Evolutionary conservation across 2,329 filamentous ascomycete species (phyloP), one percentile per base, ranked within the genome.

Genomic region (Tympanopsis confertula): DNA sequence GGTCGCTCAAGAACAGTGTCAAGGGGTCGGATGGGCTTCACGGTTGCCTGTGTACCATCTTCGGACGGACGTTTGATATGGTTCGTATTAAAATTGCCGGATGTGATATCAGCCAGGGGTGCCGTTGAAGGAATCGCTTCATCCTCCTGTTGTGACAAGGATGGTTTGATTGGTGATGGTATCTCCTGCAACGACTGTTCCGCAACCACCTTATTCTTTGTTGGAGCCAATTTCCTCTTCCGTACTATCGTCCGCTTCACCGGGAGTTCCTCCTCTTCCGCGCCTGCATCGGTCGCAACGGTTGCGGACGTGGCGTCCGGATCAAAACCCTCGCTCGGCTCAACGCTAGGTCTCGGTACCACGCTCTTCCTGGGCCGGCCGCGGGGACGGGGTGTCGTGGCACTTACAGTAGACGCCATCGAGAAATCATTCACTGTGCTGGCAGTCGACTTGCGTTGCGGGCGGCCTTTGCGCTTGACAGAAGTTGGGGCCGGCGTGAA

Each of bases 1-100:
- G 89, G 89, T 55, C 77, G 84, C 52, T 94, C 87, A 46, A 94
- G 61, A 40, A 86, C 68, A 1, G 85, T 84, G 47, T 86, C 75
- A 61, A 86, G 78, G 2, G 85, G 69, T 46, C 80, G 84, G 50
- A 89, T 74, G 28, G 83, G 81, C 56, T 83, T 82, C 35, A 80
- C 62, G 1, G 66, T 66, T 42, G 67, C 43, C 49, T 54, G 61
- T 42, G 59, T 65, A 53, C 72, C 56, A 47, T 69, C 59, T 46
- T 58, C 46, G 38, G 43, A 46, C 17, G 64, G 58, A 39, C 65
- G 61, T 24, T 26, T 7, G 22, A 7, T 26, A 26, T 63, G 66
- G 41, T 68, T 66, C 45, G 77, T 72, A 54, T 86, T 87, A 49
- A 82, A 61, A 29, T 70, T 73, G 17, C 71, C 65, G 28, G 70